Evolutionary conservation across 768 basidiomycete genomes (phyloP), one percentile per base, ranked within the genome.

Genomic region (Tephrocybe sp.): DNA sequence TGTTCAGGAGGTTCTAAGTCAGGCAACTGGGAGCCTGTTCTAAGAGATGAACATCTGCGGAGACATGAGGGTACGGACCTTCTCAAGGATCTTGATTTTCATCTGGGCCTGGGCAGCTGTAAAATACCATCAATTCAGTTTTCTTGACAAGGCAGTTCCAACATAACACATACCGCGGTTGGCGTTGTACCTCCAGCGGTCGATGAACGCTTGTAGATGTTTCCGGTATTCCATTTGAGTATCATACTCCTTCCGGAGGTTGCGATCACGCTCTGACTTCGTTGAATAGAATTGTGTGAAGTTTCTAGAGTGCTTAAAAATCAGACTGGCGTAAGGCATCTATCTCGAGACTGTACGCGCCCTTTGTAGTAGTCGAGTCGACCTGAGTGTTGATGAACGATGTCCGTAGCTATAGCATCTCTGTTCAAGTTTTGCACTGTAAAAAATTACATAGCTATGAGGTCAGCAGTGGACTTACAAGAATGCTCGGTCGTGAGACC

Each of bases 211-310:
- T 64, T 98, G 96, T 25, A 98, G 71, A 72, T 97, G 92, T 60
- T 89, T 89, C 47, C 97, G 81, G 65, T 98, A 98, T 9, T 89
- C 87, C 81, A 97, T 85, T 69, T 99, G 97, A 0, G 92, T 76
- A 27, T 98, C 96, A 67, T 98, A 99, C 67, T 98, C 96, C 69
- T 93, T 94, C 34, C 83, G 83, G 68, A 95, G 71, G 62, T 94
- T 94, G 51, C 85, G 84, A 59, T 93, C 89, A 22, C 97, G 87
- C 63, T 98, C 97, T 4, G 88, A 90, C 71, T 98, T 98, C 18
- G 96, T 98, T 1, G 96, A 95, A 65, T 99, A 98, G 78, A 99
- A 98, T 66, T 98, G 95, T 1, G 90, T 86, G 69, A 98, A 99
- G 72, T 98, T 98, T 50, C 89, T 92, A 56, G 28, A 34, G 24